A percentile compares a stretch with the other conserved stretches of the same genome.
These are phyloP conservation scores for Eucalyptus curtisii DNA, from an alignment of 345 rosid genomes.

Conservation along the genomic window DNA sequence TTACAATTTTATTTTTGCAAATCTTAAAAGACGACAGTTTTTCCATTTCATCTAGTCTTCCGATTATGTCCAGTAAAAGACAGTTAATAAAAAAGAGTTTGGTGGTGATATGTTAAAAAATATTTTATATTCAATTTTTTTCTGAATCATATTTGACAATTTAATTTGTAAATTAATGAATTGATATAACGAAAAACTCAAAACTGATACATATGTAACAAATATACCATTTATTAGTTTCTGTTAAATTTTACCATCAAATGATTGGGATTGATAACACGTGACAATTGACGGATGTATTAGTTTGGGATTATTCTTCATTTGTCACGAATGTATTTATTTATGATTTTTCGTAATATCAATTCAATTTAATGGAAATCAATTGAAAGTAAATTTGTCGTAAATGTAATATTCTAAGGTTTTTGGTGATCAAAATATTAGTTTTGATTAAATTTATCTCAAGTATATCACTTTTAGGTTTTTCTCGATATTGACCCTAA, in stretches of 20 bases:
- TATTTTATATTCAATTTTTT: too few species aligned
- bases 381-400: too few species aligned
- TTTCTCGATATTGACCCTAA: not conserved
- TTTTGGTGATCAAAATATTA: not conserved
- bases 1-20: not conserved
- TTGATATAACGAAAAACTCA: too few species aligned
- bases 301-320: fast-evolving
- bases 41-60: not conserved
- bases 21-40: not conserved
- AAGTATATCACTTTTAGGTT: not conserved
- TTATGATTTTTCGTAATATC: too few species aligned
- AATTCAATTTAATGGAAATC: too few species aligned
- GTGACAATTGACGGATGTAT: fast-evolving
- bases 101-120: not conserved
- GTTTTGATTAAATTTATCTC: too few species aligned
- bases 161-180: not conserved
- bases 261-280: not conserved
- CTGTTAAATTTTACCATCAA: fast-evolving
- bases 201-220: fast-evolving
- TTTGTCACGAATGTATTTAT: too few species aligned
- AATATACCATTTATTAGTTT: fast-evolving
- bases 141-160: not conserved
- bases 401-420: too few species aligned
- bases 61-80: not conserved
- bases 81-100: not conserved